A percentile compares a stretch with the other conserved stretches of the same genome.
Conservation (phyloP, 345 rosid genomes). For the Nasturtium officinale region DNA sequence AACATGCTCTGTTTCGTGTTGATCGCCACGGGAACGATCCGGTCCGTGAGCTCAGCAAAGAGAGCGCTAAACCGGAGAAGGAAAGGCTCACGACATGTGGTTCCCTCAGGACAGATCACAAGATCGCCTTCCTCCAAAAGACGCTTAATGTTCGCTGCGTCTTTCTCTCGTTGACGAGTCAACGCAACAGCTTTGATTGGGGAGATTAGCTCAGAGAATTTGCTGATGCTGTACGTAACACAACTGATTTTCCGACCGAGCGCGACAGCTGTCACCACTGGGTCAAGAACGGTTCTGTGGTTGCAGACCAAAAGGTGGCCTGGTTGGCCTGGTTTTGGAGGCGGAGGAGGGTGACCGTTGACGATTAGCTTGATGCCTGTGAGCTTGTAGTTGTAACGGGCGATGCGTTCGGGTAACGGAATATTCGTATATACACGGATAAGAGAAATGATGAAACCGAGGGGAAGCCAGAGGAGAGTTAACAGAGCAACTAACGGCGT, state of each 20-base stretch:
- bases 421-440: constrained; percentile 86
- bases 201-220: constrained; percentile 78
- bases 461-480: constrained; percentile 79
- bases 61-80: constrained; percentile 86
- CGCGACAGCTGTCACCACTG: constrained; percentile 78
- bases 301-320: constrained; percentile 91
- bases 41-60: constrained; percentile 83
- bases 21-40: constrained; percentile 91
- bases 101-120: constrained; percentile 95
- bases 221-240: constrained; percentile 94
- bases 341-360: constrained; percentile 75
- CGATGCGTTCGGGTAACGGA: constrained; percentile 88
- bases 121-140: constrained; percentile 86
- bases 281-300: constrained; percentile 86
- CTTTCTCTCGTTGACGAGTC: constrained; percentile 79
- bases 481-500: constrained; percentile 70
- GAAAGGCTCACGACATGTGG: constrained; percentile 93
- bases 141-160: constrained; percentile 71
- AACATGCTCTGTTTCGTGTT: constrained; percentile 78
- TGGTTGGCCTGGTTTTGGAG: constrained; percentile 68
- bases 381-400: constrained; percentile 87
- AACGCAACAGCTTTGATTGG: constrained; percentile 93
- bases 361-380: constrained; percentile 82
- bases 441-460: constrained; percentile 80
- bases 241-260: constrained; percentile 88